A percentile compares a stretch with the other conserved stretches of the same genome.
phyloP scores from a whole-genome alignment of 2,329 filamentous ascomycete species.

The Graphiopsis chlorocephala region DNA sequence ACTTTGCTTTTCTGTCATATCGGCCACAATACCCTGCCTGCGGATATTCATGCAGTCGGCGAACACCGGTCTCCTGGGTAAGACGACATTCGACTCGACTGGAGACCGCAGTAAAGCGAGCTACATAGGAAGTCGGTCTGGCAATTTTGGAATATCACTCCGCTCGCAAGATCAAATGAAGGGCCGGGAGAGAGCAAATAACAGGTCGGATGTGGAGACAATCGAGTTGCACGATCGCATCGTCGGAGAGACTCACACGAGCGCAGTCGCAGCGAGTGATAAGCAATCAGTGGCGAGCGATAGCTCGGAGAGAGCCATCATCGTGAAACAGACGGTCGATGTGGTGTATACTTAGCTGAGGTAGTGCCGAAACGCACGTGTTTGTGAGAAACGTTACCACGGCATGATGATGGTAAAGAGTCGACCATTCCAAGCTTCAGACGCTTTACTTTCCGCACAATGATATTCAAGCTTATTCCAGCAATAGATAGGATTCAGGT shows the following conservation, averaged over 20 bases:
- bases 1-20: conserved; percentile 5
- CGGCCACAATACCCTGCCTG: conserved; percentile 17
- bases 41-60: conserved; percentile 7
- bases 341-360: not conserved
- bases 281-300: not conserved
- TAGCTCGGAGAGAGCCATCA: conserved; percentile 6
- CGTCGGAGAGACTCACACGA: not conserved
- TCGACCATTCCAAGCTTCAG: not conserved
- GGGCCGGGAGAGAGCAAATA: not conserved
- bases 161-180: not conserved
- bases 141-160: not conserved
- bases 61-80: not conserved
- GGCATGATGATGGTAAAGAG: not conserved
- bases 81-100: not conserved
- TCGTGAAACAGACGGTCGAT: conserved; percentile 3
- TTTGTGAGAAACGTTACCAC: not conserved
- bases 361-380: not conserved
- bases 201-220: not conserved
- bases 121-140: not conserved
- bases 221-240: not conserved
- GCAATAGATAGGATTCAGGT: not conserved
- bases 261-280: not conserved
- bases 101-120: not conserved
- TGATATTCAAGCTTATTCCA: not conserved
- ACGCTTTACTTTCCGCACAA: not conserved